Base-by-base conservation (phyloP, 2,329 filamentous ascomycete genomes). In the Cryphonectria naterciae region DNA sequence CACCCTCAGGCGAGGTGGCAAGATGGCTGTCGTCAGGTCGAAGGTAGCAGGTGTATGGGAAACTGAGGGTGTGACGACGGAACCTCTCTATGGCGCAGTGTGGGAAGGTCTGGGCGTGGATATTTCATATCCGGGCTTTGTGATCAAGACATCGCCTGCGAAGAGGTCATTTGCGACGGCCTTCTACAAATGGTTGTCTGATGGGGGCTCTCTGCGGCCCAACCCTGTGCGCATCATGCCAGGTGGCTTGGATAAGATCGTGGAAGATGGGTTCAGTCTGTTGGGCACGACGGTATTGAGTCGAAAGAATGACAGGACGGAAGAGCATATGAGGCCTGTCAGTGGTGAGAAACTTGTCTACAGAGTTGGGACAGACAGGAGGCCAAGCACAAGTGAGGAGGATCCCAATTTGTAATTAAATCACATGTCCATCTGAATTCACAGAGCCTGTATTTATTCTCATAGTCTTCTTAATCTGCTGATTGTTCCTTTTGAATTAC, bases 31-130 rank as follows among this genome's bases (percentile, higher is more conserved):
- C n/a, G 76, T 80, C 11, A 74, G 77, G 54, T 78, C 76, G 3
- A 74, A 74, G 10, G 77, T 74, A 54, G 78, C 75, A 13, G 76
- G 76, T 11, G 78, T 77, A 2, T 80, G 77, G 78, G 69, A 74
- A 19, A 68, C 75, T 0, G 77, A 79, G 1, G 43, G 73, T 1
- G 65, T 83, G 0, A 61, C 68, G 2, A 64, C 78, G 1, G 77
- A 83, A 28, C 79, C 81, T 0, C 69, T 79, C 0, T 83, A 83
- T 43, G 82, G 82, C 1, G 81, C 81, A 0, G 82, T 83, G 0
- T 84, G 81, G 82, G 80, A 83, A 65, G 82, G 79, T 0, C 74
- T 84, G 0, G 81, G 82, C 0, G 79, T 79, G 49, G 79, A 83
- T 28, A 73, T 84, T 15, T 74, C 78, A 13, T 84, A 84, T 25